Percentiles rank a stretch among this genome's conserved stretches.
Evolutionary conservation across 1,284 basidiomycete species (phyloP).

Genomic region (Ceratobasidium sp.): DNA sequence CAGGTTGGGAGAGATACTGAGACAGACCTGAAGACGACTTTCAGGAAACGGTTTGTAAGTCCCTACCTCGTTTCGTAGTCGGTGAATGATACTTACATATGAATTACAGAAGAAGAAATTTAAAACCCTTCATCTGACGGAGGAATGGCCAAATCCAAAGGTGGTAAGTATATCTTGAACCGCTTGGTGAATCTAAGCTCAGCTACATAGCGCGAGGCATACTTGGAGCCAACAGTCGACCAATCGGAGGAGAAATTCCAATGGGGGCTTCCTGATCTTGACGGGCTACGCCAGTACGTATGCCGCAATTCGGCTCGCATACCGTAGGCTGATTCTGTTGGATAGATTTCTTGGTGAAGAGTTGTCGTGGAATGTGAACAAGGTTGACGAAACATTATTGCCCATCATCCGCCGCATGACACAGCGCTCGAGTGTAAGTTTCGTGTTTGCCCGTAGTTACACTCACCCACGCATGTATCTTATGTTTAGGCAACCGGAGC

Average conservation of each 20-base stretch:
- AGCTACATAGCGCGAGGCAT: slow-evolving; percentile 82
- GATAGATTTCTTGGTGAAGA: slow-evolving; percentile 86
- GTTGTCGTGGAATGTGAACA: slow-evolving; percentile 86
- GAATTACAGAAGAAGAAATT: slow-evolving; percentile 86
- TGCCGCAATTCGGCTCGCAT: not conserved
- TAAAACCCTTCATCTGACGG: slow-evolving; percentile 83
- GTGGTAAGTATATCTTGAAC: slow-evolving; percentile 71
- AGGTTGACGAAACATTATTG: slow-evolving; percentile 92
- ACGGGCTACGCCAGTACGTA: slow-evolving; percentile 84
- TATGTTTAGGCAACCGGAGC: slow-evolving; percentile 66
- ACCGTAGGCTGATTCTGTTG: not conserved
- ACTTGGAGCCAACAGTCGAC: slow-evolving; percentile 92
- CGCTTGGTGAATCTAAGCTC: not conserved
- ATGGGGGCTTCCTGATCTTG: slow-evolving; percentile 97
- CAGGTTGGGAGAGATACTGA: slow-evolving; percentile 88
- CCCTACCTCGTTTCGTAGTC: not conserved
- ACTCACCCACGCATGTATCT: slow-evolving; percentile 3
- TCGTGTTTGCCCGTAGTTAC: not conserved
- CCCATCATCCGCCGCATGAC: slow-evolving; percentile 95
- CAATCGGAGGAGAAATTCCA: slow-evolving; percentile 94
- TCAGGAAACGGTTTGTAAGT: slow-evolving; percentile 88
- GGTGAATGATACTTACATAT: not conserved
- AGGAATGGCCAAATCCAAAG: slow-evolving; percentile 90
- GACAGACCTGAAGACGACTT: slow-evolving; percentile 79
- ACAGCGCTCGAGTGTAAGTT: slow-evolving; percentile 76